These are phyloP conservation scores for Marasmius sp. DNA, from an alignment of 1,284 basidiomycete genomes.

Conservation along the genomic window DNA sequence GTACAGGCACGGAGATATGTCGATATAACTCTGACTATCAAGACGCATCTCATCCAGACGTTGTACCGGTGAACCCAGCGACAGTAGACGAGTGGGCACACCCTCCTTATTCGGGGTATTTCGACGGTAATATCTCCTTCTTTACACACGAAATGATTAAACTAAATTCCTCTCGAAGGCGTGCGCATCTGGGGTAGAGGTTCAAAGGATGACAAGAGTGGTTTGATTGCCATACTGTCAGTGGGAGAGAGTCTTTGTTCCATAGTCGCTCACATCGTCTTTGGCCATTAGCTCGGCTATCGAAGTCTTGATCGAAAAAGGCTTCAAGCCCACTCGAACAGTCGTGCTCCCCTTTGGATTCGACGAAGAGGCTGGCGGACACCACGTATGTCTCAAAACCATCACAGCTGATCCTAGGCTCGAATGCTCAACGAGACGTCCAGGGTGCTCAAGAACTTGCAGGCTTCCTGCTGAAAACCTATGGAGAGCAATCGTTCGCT, in stretches of 20 bases:
- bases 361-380: conserved; percentile 70
- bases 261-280: conserved; percentile 7
- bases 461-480: conserved; percentile 47
- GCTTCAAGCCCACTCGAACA: conserved; percentile 56
- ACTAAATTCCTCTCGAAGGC: neutral
- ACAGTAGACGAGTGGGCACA: conserved; percentile 59
- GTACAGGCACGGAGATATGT: neutral
- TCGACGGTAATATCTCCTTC: conserved; percentile 40
- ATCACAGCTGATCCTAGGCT: neutral
- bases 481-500: conserved; percentile 60
- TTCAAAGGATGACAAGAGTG: conserved; percentile 57
- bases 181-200: conserved; percentile 61
- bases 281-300: conserved; percentile 39
- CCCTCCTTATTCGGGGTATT: conserved; percentile 65
- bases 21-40: neutral
- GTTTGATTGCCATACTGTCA: conserved; percentile 52
- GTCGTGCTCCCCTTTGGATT: conserved; percentile 72
- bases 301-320: conserved; percentile 54
- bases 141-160: neutral
- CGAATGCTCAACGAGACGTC: neutral
- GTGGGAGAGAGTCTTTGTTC: conserved; percentile 10
- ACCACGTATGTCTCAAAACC: conserved; percentile 30
- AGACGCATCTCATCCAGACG: conserved; percentile 41
- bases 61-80: conserved; percentile 62
- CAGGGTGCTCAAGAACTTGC: conserved; percentile 57